phyloP scores from a whole-genome alignment of 2,329 filamentous ascomycete species.

The Ampelomyces quisqualis region DNA sequence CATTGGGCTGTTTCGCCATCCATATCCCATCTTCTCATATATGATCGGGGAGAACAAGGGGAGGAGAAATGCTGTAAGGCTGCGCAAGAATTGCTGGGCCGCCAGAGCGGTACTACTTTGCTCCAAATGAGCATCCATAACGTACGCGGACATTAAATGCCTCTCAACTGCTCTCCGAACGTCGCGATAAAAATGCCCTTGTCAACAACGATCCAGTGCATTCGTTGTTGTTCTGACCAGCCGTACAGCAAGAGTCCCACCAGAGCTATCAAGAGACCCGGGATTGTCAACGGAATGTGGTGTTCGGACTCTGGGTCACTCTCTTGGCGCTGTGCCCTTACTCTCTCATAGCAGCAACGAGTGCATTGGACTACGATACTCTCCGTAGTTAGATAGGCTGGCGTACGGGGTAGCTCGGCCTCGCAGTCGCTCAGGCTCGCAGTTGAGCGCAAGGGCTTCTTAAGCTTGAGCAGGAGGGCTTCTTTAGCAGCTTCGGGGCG shows the following conservation, averaged over 20 bases:
- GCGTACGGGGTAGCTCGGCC: too few species aligned
- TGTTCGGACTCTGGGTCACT: conserved; percentile 43
- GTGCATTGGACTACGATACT: too few species aligned
- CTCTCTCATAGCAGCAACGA: conserved; percentile 10
- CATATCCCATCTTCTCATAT: conserved; percentile 41
- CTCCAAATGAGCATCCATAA: conserved; percentile 59
- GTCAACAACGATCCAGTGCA: conserved; percentile 46
- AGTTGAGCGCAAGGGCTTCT: too few species aligned
- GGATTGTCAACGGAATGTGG: conserved; percentile 25
- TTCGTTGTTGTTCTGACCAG: conserved; percentile 24
- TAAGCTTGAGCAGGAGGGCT: too few species aligned
- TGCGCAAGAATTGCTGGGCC: conserved; percentile 21
- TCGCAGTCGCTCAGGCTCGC: too few species aligned
- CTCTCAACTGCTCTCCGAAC: conserved; percentile 29
- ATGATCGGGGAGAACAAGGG: conserved; percentile 43
- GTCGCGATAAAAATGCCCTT: conserved; percentile 52
- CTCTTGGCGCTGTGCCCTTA: conserved; percentile 46
- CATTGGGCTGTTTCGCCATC: conserved; percentile 40
- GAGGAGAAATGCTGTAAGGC: conserved; percentile 31
- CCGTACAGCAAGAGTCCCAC: conserved; percentile 28
- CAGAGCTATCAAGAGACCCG: conserved; percentile 22
- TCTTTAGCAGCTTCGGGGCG: too few species aligned
- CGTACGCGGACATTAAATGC: conserved; percentile 57
- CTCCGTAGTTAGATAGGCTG: too few species aligned
- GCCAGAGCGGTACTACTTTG: conserved; percentile 32